Conservation (phyloP, 169 alveolate genomes). For the Hammondia hammondi region DNA sequence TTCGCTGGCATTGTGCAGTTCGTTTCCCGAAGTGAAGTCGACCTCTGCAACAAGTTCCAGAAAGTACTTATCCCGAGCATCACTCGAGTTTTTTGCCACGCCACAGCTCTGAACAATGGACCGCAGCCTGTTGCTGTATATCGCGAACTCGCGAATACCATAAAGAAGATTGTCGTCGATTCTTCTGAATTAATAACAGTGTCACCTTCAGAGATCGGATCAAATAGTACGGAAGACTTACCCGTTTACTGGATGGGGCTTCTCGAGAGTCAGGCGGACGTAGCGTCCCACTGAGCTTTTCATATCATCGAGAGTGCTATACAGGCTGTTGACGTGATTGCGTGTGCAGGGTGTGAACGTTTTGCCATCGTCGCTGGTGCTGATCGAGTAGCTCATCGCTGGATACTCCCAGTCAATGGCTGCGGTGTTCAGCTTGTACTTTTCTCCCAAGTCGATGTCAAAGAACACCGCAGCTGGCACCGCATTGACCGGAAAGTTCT, state of each 20-base stretch:
- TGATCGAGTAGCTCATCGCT: conserved; percentile 83
- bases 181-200: background rate
- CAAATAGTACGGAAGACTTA: conserved; percentile 35
- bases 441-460: conserved; percentile 83
- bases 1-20: conserved; percentile 73
- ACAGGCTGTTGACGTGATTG: conserved; percentile 74
- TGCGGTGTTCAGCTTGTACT: conserved; percentile 78
- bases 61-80: conserved; percentile 91
- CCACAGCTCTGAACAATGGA: conserved; percentile 89
- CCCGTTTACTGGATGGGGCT: conserved; percentile 83
- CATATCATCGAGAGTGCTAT: conserved; percentile 74
- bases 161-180: conserved; percentile 69
- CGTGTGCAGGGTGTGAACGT: conserved; percentile 62
- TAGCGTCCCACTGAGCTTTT: conserved; percentile 77
- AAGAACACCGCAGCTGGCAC: conserved; percentile 80
- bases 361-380: conserved; percentile 79
- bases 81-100: conserved; percentile 83
- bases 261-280: conserved; percentile 74
- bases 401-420: conserved; percentile 90
- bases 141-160: conserved; percentile 85
- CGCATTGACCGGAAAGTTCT: conserved; percentile 56
- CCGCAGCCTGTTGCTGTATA: conserved; percentile 84
- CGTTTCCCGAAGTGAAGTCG: conserved; percentile 78
- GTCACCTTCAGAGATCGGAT: background rate
- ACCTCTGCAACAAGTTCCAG: conserved; percentile 86